These are phyloP conservation scores for Phytophthora cryptogea DNA, from an alignment of 352 stramenopile genomes.

Conservation along the genomic window DNA sequence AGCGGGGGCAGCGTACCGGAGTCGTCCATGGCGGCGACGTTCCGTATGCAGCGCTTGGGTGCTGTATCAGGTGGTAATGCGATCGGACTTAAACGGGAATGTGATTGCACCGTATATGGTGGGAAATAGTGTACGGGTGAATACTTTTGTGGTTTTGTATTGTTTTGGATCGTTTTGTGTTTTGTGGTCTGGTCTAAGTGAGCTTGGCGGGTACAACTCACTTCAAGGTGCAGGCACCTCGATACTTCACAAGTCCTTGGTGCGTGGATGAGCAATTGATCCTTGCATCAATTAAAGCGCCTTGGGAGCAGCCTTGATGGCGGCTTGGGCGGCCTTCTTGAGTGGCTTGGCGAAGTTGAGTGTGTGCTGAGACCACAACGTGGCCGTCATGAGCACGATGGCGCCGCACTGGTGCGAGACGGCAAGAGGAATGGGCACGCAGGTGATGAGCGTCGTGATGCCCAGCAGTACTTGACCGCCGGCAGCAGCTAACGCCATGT, in stretches of 20 bases:
- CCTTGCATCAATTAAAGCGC: conserved; percentile 16
- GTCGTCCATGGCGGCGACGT: conserved; percentile 41
- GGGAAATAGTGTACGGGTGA: background rate
- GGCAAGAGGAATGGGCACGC: conserved; percentile 95
- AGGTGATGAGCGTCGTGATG: conserved; percentile 96
- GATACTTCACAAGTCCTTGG: background rate
- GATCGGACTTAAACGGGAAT: conserved; percentile 15
- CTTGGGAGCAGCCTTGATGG: conserved; percentile 44
- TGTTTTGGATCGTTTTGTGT: conserved; percentile 13
- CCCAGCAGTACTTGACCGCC: conserved; percentile 92
- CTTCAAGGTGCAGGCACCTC: conserved; percentile 9
- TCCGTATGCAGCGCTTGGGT: conserved; percentile 9
- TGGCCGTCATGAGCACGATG: conserved; percentile 94
- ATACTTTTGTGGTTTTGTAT: conserved; percentile 13
- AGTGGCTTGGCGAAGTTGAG: conserved; percentile 84
- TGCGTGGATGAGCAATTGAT: conserved; percentile 1
- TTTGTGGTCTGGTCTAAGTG: conserved; percentile 10
- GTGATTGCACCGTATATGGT: background rate
- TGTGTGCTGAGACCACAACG: conserved; percentile 91
- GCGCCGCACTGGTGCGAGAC: conserved; percentile 96
- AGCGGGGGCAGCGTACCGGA: conserved; percentile 29
- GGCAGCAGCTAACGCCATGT: conserved; percentile 76
- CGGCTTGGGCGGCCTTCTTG: conserved; percentile 43
- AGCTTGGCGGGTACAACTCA: conserved; percentile 14
- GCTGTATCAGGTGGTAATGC: conserved; percentile 24